Evolutionary conservation across 1,284 basidiomycete genomes (phyloP), one percentile per base, ranked within the genome.

Genomic region (Phlebopus sp.): DNA sequence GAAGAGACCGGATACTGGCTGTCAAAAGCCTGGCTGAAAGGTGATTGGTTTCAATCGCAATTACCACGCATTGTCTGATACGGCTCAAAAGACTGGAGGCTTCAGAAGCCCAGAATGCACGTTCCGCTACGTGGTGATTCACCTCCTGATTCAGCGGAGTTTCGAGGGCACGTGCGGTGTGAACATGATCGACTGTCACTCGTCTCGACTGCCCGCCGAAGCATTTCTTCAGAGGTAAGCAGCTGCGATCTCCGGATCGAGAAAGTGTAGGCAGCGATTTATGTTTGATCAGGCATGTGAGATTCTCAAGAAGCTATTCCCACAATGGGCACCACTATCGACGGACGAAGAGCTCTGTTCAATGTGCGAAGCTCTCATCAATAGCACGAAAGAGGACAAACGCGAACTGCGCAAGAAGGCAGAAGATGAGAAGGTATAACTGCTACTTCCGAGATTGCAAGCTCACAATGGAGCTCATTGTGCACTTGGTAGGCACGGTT

Each of bases 11-110:
- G 78, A 10, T 83, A 74, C 59, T 89, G 84, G 83, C 79, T 91
- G 57, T 90, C 90, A 1, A 88, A 84, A 58, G 61, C 68, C 10
- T 92, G 90, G 90, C 60, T 88, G 4, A 85, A 77, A 76, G 88
- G 89, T 86, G 54, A 47, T 53, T 34, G 44, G 42, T 29, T 17
- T 29, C 18, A 44, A 42, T 54, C 27, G 55, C 44, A 49, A 55
- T 37, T 35, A 15, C 42, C 47, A 37, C 41, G 41, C 43, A 39
- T 42, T n/a, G 21, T 37, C 40, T 39, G 14, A 50, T 46, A 44
- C 38, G 35, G 21, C 49, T 38, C 18, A 37, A 14, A 27, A 90
- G 90, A 89, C 58, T 92, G 90, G 90, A 73, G 72, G 60, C 65
- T 80, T 44, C 59, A 67, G 32, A 84, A 78, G 55, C 89, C 90